These are phyloP conservation scores for Lactifluus echinatus DNA, from an alignment of 768 basidiomycete species.

Conservation along the genomic window DNA sequence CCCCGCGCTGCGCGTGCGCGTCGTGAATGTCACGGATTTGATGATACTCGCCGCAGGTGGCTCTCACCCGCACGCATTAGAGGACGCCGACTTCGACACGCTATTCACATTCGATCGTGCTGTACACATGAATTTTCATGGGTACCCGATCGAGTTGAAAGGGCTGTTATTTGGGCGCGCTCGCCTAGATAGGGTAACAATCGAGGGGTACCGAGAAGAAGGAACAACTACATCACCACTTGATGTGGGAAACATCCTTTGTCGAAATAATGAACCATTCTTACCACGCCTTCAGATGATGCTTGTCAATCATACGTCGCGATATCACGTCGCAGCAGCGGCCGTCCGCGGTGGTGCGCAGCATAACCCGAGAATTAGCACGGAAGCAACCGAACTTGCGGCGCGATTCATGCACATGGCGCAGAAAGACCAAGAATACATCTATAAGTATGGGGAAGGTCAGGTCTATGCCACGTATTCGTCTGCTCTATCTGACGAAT, in stretches of 20 bases:
- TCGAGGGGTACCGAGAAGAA: constrained; percentile 62
- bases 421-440: constrained; percentile 53
- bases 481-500: neutral
- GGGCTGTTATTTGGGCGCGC: constrained; percentile 55
- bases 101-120: constrained; percentile 66
- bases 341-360: constrained; percentile 50
- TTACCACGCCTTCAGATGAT: constrained; percentile 46
- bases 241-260: constrained; percentile 37
- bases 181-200: constrained; percentile 39
- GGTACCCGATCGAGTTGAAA: constrained; percentile 65
- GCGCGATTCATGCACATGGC: constrained; percentile 52
- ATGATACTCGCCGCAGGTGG: constrained; percentile 71
- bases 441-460: constrained; percentile 52
- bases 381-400: constrained; percentile 48
- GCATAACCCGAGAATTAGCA: constrained; percentile 45
- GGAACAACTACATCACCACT: constrained; percentile 81
- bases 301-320: constrained; percentile 59
- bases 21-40: constrained; percentile 85
- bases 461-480: neutral
- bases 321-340: constrained; percentile 54
- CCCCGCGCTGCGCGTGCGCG: constrained; percentile 71
- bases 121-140: constrained; percentile 79
- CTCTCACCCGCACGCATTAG: constrained; percentile 68
- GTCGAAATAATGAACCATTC: neutral
- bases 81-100: constrained; percentile 48